Evolutionary conservation across 306 rosid genomes (phyloP).

Genomic region (Sechiopsis laciniata): DNA sequence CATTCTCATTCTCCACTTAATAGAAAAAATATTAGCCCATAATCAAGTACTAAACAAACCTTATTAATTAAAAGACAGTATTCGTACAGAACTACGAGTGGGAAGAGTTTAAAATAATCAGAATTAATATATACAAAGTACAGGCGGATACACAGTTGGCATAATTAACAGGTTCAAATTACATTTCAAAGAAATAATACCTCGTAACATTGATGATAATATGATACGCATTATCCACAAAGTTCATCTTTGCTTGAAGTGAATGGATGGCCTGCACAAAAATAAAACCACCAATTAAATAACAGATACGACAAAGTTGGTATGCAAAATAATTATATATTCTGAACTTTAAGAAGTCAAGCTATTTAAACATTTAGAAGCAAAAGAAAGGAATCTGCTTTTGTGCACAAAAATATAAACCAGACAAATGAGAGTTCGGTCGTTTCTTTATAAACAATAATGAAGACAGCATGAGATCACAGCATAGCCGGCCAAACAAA

Average conservation of each 20-base stretch:
- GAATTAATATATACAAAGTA: background rate
- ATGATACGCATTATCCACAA: background rate
- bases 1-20: no score
- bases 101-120: background rate
- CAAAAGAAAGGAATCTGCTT: conserved; percentile 19
- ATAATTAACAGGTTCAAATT: background rate
- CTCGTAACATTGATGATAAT: background rate
- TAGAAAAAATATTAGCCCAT: background rate
- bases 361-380: background rate
- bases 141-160: background rate
- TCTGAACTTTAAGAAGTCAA: conserved; percentile 9
- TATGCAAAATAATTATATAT: background rate
- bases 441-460: conserved; percentile 5
- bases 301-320: no score
- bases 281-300: background rate
- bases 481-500: conserved; percentile 12
- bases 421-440: conserved; percentile 16
- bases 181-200: background rate
- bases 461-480: conserved; percentile 28
- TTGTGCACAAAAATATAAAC: background rate
- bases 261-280: background rate
- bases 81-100: no score
- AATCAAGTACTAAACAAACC: background rate
- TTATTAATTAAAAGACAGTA: background rate
- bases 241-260: background rate